These are phyloP conservation scores for Oligophagozyma castellii DNA, from an alignment of 1,139 yeast species.

Conservation along the genomic window DNA sequence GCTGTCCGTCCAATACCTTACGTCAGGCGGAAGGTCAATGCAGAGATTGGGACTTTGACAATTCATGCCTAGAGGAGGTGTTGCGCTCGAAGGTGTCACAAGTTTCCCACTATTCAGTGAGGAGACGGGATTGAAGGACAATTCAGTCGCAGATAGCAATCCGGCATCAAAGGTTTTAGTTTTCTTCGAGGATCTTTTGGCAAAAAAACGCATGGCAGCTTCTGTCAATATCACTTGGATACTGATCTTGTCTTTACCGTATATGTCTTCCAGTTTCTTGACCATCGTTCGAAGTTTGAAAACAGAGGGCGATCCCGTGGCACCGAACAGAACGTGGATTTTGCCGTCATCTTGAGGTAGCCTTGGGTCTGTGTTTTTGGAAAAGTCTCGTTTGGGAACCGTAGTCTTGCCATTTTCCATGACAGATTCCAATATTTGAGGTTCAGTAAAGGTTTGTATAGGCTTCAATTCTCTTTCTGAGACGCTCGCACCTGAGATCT, in stretches of 20 bases:
- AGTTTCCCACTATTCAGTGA: conserved; percentile 1
- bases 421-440: not conserved
- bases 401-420: conserved; percentile 16
- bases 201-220: conserved; percentile 70
- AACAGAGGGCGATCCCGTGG: conserved; percentile 79
- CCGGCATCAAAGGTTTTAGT: conserved; percentile 3
- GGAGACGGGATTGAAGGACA: not conserved
- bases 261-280: conserved; percentile 63
- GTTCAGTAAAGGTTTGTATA: conserved; percentile 1
- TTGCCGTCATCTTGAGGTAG: conserved; percentile 87
- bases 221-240: conserved; percentile 73
- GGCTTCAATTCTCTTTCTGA: not conserved
- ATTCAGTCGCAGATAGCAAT: not conserved
- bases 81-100: conserved; percentile 3
- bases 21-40: conserved; percentile 42
- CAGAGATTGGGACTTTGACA: conserved; percentile 1
- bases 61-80: conserved; percentile 2
- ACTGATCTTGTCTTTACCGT: conserved; percentile 53
- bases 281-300: conserved; percentile 64
- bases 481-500: not conserved
- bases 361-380: conserved; percentile 57
- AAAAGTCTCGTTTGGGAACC: conserved; percentile 30
- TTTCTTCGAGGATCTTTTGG: conserved; percentile 27
- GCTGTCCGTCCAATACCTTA: conserved; percentile 72
- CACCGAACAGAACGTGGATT: conserved; percentile 73